Percentiles rank a stretch among this genome's conserved stretches.
Evolutionary conservation across 176 grass and related monocot species (phyloP).

Genomic region (Elymus sibiricus): DNA sequence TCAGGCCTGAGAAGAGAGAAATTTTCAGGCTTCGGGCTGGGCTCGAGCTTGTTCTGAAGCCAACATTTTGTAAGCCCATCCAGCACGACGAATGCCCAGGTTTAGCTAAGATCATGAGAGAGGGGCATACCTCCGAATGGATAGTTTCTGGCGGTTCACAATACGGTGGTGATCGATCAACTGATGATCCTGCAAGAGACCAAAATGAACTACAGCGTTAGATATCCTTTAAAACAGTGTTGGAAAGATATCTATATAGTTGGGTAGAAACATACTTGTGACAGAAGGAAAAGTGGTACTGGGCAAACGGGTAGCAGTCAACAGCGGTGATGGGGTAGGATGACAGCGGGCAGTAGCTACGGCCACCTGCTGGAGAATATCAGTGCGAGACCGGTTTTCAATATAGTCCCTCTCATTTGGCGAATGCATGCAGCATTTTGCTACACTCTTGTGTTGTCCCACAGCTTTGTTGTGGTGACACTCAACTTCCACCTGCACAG

Average conservation of each 20-base stretch:
- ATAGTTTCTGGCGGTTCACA: neutral
- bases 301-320: neutral
- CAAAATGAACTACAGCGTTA: neutral
- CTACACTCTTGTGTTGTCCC: neutral
- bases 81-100: no score
- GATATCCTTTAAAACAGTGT: neutral
- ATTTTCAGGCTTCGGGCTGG: no score
- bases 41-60: no score
- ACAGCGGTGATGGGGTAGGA: neutral
- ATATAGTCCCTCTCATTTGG: neutral
- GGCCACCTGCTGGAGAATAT: neutral
- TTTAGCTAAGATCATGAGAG: neutral
- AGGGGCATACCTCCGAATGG: conserved; percentile 15
- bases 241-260: conserved; percentile 10
- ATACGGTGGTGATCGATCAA: neutral
- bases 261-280: conserved; percentile 17
- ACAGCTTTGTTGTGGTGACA: neutral
- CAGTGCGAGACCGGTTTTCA: neutral
- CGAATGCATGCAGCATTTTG: neutral
- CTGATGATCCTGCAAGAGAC: neutral
- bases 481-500: neutral
- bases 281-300: conserved; percentile 7
- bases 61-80: no score
- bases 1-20: no score
- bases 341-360: neutral